phyloP scores from a whole-genome alignment of 1,284 basidiomycete genomes.

The Marasmius sp. region DNA sequence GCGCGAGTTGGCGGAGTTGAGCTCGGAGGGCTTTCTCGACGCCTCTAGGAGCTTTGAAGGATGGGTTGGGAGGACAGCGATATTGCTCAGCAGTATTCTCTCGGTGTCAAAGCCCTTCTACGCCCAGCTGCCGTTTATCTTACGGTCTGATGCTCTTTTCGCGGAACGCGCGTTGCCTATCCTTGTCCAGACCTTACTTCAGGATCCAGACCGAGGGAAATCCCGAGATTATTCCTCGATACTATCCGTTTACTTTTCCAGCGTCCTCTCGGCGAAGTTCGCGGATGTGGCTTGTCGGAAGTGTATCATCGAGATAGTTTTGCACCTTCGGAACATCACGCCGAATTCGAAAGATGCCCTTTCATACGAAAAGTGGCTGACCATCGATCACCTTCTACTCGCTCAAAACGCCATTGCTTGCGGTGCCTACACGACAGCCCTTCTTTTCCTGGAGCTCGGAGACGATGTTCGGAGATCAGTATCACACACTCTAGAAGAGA shows the following conservation, averaged over 20 bases:
- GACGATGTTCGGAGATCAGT: slow-evolving; percentile 46
- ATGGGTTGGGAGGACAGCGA: slow-evolving; percentile 72
- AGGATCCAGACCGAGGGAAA: slow-evolving; percentile 28
- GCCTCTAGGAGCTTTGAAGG: slow-evolving; percentile 44
- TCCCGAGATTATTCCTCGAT: slow-evolving; percentile 9
- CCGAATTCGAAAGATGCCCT: slow-evolving; percentile 50
- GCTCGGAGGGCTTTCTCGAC: slow-evolving; percentile 36
- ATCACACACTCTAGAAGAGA: slow-evolving; percentile 5
- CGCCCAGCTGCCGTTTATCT: slow-evolving; percentile 60
- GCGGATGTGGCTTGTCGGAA: slow-evolving; percentile 51
- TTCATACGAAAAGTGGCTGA: slow-evolving; percentile 81
- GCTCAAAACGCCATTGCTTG: slow-evolving; percentile 75
- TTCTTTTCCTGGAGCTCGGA: slow-evolving; percentile 88
- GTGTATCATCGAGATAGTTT: slow-evolving; percentile 75
- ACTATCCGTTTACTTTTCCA: slow-evolving; percentile 67
- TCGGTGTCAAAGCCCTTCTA: slow-evolving; percentile 63
- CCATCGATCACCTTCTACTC: slow-evolving; percentile 74
- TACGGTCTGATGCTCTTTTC: slow-evolving; percentile 56
- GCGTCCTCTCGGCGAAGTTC: slow-evolving; percentile 47
- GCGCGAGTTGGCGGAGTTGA: slow-evolving; percentile 37
- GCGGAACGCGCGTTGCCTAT: slow-evolving; percentile 72
- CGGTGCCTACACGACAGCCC: slow-evolving; percentile 84
- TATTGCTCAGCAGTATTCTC: slow-evolving; percentile 61
- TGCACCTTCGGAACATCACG: slow-evolving; percentile 76
- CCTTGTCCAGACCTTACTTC: slow-evolving; percentile 72